A percentile compares a stretch with the other conserved stretches of the same genome.
phyloP scores from a whole-genome alignment of 176 grass and related monocot genomes.

The Poa annua region DNA sequence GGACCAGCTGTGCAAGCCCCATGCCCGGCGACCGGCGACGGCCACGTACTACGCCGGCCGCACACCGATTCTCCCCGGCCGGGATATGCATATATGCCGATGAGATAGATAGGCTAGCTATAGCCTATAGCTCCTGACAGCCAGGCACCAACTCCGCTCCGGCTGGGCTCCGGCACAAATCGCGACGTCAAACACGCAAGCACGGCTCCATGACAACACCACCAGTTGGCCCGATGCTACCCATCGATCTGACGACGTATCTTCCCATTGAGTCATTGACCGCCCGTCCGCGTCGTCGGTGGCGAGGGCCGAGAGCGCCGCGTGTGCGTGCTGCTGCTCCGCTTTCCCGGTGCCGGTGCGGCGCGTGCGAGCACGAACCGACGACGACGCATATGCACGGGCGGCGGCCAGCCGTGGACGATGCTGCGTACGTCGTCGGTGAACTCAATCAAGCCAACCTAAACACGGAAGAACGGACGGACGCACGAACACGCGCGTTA shows the following conservation, averaged over 20 bases:
- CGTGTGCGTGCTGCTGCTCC: neutral
- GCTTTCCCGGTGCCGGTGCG: slow-evolving; percentile 9
- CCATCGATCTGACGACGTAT: neutral
- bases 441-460: no score
- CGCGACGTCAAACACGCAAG: slow-evolving; percentile 24
- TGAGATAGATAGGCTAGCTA: no score
- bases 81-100: neutral
- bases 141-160: slow-evolving; percentile 34
- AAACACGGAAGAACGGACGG: neutral
- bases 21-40: neutral
- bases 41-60: slow-evolving; percentile 1
- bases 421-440: no score
- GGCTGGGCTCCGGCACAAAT: slow-evolving; percentile 25
- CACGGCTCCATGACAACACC: neutral
- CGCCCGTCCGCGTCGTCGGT: slow-evolving; percentile 28
- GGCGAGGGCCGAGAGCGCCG: neutral
- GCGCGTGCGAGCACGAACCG: slow-evolving; percentile 31
- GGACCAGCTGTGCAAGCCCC: neutral
- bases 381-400: no score
- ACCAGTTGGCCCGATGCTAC: neutral
- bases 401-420: neutral
- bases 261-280: slow-evolving; percentile 27
- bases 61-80: neutral
- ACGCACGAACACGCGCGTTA: neutral
- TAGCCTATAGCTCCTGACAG: slow-evolving; percentile 21